Evolutionary conservation across 352 stramenopile genomes (phyloP).

Genomic region (Halophytophthora batemanensis): DNA sequence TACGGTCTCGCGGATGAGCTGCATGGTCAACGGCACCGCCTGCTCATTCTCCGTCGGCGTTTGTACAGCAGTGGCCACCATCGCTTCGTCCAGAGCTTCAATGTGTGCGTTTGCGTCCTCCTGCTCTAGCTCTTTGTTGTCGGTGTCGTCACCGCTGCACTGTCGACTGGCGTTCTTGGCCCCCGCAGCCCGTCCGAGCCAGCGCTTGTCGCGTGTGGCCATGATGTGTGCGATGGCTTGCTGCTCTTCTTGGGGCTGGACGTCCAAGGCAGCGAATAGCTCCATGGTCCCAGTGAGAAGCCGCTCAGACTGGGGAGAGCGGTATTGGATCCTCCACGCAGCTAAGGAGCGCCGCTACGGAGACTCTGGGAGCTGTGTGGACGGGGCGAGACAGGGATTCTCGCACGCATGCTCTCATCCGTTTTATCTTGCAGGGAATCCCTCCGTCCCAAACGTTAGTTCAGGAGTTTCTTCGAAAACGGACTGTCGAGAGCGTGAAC

Average conservation of each 20-base stretch:
- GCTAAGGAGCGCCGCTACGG: slow-evolving; percentile 1
- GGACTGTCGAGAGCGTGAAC: no score
- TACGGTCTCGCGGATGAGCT: slow-evolving; percentile 56
- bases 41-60: slow-evolving; percentile 29
- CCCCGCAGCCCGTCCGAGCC: slow-evolving; percentile 24
- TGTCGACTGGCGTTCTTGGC: slow-evolving; percentile 11
- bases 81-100: slow-evolving; percentile 52
- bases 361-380: no score
- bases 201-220: slow-evolving; percentile 27
- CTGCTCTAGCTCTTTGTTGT: slow-evolving; percentile 9
- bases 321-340: background rate
- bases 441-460: no score
- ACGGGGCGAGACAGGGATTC: no score
- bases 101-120: slow-evolving; percentile 51
- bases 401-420: no score
- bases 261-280: slow-evolving; percentile 35
- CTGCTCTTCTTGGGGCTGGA: slow-evolving; percentile 25
- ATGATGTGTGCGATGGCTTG: slow-evolving; percentile 28
- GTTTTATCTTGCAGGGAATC: no score
- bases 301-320: background rate
- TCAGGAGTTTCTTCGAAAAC: no score
- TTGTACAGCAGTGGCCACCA: slow-evolving; percentile 35
- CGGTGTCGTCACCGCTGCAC: slow-evolving; percentile 4
- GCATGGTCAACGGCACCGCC: slow-evolving; percentile 53
- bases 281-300: slow-evolving; percentile 21